Percentiles rank a stretch among this genome's conserved stretches.
Conservation (phyloP, 192 early-diverging fungal species). For the Hyaloraphidium curvatum region DNA sequence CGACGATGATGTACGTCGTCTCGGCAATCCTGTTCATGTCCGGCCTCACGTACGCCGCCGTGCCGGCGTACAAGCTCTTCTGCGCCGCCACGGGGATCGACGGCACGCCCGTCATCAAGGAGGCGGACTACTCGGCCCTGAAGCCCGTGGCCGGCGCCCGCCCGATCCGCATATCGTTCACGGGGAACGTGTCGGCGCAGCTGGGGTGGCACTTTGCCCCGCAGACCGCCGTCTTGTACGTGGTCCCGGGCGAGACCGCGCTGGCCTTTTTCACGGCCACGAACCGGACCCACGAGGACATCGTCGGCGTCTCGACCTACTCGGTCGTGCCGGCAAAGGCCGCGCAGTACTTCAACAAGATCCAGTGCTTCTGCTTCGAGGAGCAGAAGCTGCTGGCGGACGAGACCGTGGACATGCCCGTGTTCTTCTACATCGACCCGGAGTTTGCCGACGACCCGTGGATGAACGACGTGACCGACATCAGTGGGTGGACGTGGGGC, state of each 20-base stretch:
- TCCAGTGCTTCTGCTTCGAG: conserved; percentile 99
- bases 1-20: conserved; percentile 49
- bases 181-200: conserved; percentile 48
- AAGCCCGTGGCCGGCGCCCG: conserved; percentile 35
- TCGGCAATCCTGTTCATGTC: conserved; percentile 66
- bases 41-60: conserved; percentile 78
- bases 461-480: conserved; percentile 82
- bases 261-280: conserved; percentile 90
- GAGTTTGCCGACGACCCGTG: conserved; percentile 84
- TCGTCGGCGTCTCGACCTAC: conserved; percentile 92
- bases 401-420: conserved; percentile 89
- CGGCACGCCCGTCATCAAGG: conserved; percentile 58
- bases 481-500: too few species aligned
- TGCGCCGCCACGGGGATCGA: conserved; percentile 83
- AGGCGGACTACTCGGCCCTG: conserved; percentile 23
- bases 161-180: conserved; percentile 47
- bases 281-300: conserved; percentile 63
- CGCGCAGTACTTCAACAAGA: conserved; percentile 96
- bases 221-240: conserved; percentile 60
- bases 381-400: conserved; percentile 75
- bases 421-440: conserved; percentile 97
- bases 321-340: conserved; percentile 83
- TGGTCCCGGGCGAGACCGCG: conserved; percentile 93
- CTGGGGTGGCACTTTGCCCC: conserved; percentile 84
- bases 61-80: conserved; percentile 85